phyloP scores from a whole-genome alignment of 2,329 filamentous ascomycete genomes.

The Scorias spongiosa region DNA sequence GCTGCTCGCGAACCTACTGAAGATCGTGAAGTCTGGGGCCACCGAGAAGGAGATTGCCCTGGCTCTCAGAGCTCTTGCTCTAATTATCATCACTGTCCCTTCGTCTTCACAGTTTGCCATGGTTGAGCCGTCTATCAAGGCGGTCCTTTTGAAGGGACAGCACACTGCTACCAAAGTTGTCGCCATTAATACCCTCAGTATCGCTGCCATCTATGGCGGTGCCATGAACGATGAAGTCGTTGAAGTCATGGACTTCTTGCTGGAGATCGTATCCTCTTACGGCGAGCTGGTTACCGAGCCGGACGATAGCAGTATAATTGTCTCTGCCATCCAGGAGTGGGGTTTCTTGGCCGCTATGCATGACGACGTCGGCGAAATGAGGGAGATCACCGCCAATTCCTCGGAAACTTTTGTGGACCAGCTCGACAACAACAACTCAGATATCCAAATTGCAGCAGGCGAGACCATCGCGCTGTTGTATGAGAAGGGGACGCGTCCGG shows the following conservation, averaged over 20 bases:
- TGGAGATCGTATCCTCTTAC: constrained; percentile 68
- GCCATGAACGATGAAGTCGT: constrained; percentile 50
- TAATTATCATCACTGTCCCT: constrained; percentile 53
- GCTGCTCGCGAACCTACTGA: constrained; percentile 49
- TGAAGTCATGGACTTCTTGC: constrained; percentile 57
- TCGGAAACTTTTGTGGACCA: constrained; percentile 76
- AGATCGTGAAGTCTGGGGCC: constrained; percentile 53
- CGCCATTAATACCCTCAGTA: constrained; percentile 57
- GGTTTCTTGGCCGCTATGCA: constrained; percentile 64
- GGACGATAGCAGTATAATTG: constrained; percentile 56
- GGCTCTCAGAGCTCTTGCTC: constrained; percentile 55
- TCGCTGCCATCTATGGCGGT: constrained; percentile 62
- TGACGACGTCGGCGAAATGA: constrained; percentile 62
- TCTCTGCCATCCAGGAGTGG: constrained; percentile 64
- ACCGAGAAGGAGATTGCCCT: constrained; percentile 54
- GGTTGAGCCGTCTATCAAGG: constrained; percentile 43
- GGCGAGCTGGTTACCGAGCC: constrained; percentile 55
- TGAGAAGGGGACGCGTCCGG: constrained; percentile 51
- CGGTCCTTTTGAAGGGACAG: constrained; percentile 50
- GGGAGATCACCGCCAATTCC: constrained; percentile 53
- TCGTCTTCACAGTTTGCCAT: constrained; percentile 52
- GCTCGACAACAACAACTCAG: constrained; percentile 56
- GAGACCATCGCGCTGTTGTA: constrained; percentile 71
- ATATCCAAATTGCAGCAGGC: constrained; percentile 63
- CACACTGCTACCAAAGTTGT: constrained; percentile 49